These are phyloP conservation scores for Pseudomassariella vexata DNA, from an alignment of 2,329 filamentous ascomycete genomes.

Conservation along the genomic window DNA sequence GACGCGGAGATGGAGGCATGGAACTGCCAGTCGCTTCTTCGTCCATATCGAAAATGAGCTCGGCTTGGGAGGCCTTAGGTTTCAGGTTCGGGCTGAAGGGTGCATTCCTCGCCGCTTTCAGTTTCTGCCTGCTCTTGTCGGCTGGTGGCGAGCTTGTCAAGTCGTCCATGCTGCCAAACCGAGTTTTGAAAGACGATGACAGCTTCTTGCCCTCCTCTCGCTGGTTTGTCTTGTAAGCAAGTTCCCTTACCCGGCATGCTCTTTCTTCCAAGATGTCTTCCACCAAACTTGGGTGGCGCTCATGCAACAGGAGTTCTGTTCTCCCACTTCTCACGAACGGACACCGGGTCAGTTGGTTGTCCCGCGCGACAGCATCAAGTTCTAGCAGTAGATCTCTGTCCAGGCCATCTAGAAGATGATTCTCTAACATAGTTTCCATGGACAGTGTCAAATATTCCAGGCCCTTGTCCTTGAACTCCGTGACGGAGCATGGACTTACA, in stretches of 20 bases:
- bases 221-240: constrained; percentile 60
- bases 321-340: constrained; percentile 74
- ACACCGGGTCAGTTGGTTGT: constrained; percentile 73
- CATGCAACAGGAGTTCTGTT: constrained; percentile 59
- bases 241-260: constrained; percentile 67
- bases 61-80: constrained; percentile 61
- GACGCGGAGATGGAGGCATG: constrained; percentile 18
- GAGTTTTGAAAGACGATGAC: constrained; percentile 54
- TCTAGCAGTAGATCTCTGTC: constrained; percentile 79
- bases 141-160: constrained; percentile 33
- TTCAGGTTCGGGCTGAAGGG: constrained; percentile 61
- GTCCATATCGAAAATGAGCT: constrained; percentile 94
- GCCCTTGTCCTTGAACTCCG: constrained; percentile 80
- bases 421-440: constrained; percentile 86
- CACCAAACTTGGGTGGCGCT: constrained; percentile 57
- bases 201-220: constrained; percentile 60
- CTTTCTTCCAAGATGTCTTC: constrained; percentile 64
- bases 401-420: constrained; percentile 77
- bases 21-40: constrained; percentile 53
- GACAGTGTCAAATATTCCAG: constrained; percentile 90
- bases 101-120: constrained; percentile 44
- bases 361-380: constrained; percentile 72
- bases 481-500: constrained; percentile 76
- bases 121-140: constrained; percentile 41
- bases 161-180: constrained; percentile 63